Conservation (phyloP, 2,329 filamentous ascomycete species). For the Chaetomium globosum region DNA sequence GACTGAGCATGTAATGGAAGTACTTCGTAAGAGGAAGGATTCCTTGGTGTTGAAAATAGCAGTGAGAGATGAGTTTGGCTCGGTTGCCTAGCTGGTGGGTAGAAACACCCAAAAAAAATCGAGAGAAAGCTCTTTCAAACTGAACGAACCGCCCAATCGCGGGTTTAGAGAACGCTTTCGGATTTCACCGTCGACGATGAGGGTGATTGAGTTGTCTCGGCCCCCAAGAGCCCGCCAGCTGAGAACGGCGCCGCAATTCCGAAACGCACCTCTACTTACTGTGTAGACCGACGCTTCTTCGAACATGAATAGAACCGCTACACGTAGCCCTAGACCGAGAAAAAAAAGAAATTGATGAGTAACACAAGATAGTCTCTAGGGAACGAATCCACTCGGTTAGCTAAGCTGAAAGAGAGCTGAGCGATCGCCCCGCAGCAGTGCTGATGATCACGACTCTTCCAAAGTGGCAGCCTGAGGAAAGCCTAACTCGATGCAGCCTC, state of each 20-base stretch:
- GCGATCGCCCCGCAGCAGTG: conserved; percentile 3
- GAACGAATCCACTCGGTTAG: neutral
- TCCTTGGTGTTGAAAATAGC: neutral
- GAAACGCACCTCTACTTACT: neutral
- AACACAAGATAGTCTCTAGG: conserved; percentile 1
- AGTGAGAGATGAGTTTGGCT: neutral
- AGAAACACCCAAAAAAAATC: neutral
- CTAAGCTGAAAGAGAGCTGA: neutral
- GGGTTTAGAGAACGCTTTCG: neutral
- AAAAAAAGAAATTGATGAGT: conserved; percentile 11
- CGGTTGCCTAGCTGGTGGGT: neutral
- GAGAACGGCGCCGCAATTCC: neutral
- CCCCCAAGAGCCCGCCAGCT: conserved; percentile 8
- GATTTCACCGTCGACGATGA: neutral
- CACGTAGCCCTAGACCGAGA: neutral
- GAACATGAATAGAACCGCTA: neutral
- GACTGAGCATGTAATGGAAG: conserved; percentile 2
- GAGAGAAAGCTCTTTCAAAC: neutral
- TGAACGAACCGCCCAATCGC: conserved; percentile 15
- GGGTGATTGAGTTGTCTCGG: conserved; percentile 7
- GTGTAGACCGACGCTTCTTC: neutral
- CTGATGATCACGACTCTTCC: conserved; percentile 13
- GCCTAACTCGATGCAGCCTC: conserved; percentile 5
- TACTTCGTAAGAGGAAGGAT: neutral
- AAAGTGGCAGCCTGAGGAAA: conserved; percentile 4